These are phyloP conservation scores for Biscutella laevigata DNA, from an alignment of 441 rosid genomes.

Conservation along the genomic window DNA sequence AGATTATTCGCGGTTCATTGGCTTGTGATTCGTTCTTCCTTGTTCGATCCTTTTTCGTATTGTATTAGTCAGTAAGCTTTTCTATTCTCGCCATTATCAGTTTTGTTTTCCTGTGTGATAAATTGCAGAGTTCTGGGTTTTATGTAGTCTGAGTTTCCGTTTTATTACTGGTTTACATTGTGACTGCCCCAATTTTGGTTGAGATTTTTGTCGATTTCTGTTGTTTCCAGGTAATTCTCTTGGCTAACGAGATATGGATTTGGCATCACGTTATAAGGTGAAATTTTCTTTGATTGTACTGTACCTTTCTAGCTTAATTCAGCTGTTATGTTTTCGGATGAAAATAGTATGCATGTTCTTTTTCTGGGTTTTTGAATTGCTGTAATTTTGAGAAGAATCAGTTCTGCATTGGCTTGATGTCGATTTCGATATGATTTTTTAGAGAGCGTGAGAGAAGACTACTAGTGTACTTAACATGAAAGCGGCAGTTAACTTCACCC, in stretches of 20 bases:
- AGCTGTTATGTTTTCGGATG: neutral
- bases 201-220: neutral
- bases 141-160: neutral
- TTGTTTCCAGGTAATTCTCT: slow-evolving; percentile 17
- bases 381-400: neutral
- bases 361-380: neutral
- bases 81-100: slow-evolving; percentile 4
- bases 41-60: slow-evolving; percentile 5
- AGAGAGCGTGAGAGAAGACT: neutral
- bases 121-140: slow-evolving; percentile 12
- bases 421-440: neutral
- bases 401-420: neutral
- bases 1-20: slow-evolving; percentile 13
- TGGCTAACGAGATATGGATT: slow-evolving; percentile 38
- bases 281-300: neutral
- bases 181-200: neutral
- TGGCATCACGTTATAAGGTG: slow-evolving; percentile 70
- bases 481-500: neutral
- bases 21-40: slow-evolving; percentile 8
- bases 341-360: neutral
- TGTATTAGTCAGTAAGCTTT: slow-evolving; percentile 16
- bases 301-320: neutral
- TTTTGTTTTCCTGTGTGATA: neutral
- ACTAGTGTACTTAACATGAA: neutral
- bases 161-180: neutral